Evolutionary conservation across 2,329 filamentous ascomycete genomes (phyloP), one percentile per base, ranked within the genome.

Genomic region (Alternaria arborescens): DNA sequence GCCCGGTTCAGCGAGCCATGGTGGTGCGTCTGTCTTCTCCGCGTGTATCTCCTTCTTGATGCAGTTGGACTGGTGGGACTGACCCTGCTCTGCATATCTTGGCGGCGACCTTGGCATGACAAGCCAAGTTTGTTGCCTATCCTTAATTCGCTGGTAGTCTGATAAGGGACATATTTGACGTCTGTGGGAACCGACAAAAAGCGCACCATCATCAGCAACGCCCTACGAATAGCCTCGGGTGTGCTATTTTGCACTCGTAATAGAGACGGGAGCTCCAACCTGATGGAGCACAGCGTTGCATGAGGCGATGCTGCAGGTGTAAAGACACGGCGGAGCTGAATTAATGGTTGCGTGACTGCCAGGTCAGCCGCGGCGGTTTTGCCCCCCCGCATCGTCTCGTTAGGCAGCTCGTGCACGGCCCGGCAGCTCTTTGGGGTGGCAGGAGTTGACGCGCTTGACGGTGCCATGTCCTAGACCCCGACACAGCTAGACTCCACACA

Each of bases 21-120:
- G 50, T 44, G 50, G 48, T 58, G 58, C 54, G 52, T 54, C 55
- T 59, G 58, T 56, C 61, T 62, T 59, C 63, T 57, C 63, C 54
- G 52, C 62, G 48, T 51, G 61, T 67, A 60, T 67, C 60, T 68
- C 67, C 67, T 68, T 65, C 67, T 67, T 60, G 40, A 55, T 66
- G 42, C 48, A 62, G 61, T 57, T 60, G 67, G 62, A 47, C 50
- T 52, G 51, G 61, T 60, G 54, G 38, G 28, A 54, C 34, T 42
- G 52, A 48, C 62, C 61, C 61, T 67, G 64, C 61, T 52, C 24
- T 61, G 55, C 36, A 28, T 46, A 14, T 26, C 67, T 70, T 67
- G 67, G 67, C 66, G 16, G 41, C 44, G 48, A 62, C 30, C 64
- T 63, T 64, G 64, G 67, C 62, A 62, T 42, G 14, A 20, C 47